A percentile compares a stretch with the other conserved stretches of the same genome.
Evolutionary conservation across 805 yeast genomes (phyloP).

Genomic region (Myxozyma kluyveri): DNA sequence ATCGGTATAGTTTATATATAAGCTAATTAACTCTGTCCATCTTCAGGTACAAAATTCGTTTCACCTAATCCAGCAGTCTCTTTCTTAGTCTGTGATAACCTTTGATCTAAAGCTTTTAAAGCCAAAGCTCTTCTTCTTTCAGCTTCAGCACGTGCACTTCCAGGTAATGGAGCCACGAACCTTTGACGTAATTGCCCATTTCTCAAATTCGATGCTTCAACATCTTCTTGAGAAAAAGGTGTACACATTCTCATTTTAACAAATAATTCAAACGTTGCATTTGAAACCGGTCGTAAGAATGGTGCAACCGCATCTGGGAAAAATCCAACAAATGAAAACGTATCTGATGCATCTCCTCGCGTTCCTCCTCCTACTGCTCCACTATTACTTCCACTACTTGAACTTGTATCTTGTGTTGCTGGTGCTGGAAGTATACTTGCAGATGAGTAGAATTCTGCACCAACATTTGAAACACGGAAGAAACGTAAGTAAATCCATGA

Average conservation of each 20-base stretch:
- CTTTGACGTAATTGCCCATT: slow-evolving; percentile 27
- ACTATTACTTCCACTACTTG: background rate
- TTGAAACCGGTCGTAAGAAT: slow-evolving; percentile 33
- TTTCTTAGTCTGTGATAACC: slow-evolving; percentile 24
- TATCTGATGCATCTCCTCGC: slow-evolving; percentile 85
- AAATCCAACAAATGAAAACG: slow-evolving; percentile 76
- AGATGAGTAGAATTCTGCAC: slow-evolving; percentile 10
- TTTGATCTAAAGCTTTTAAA: slow-evolving; percentile 37
- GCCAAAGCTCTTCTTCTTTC: slow-evolving; percentile 40
- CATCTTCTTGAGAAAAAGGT: slow-evolving; percentile 28
- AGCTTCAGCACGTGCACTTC: slow-evolving; percentile 38
- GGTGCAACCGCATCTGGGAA: slow-evolving; percentile 61
- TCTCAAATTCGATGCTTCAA: slow-evolving; percentile 26
- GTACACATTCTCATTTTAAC: slow-evolving; percentile 21
- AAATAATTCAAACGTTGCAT: slow-evolving; percentile 7
- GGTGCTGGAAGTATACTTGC: slow-evolving; percentile 21
- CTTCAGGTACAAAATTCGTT: slow-evolving; percentile 26
- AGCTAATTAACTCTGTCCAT: slow-evolving; percentile 41
- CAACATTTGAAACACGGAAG: slow-evolving; percentile 36
- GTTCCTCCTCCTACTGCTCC: too few species aligned
- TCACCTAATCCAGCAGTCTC: slow-evolving; percentile 22
- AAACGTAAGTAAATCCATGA: slow-evolving; percentile 80
- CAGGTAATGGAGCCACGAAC: slow-evolving; percentile 28
- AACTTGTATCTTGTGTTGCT: slow-evolving; percentile 11
- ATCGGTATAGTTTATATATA: too few species aligned